Percentiles rank a stretch among this genome's conserved stretches.
Conservation (phyloP, 176 grass and related monocot species). For the Oryza longistaminata region DNA sequence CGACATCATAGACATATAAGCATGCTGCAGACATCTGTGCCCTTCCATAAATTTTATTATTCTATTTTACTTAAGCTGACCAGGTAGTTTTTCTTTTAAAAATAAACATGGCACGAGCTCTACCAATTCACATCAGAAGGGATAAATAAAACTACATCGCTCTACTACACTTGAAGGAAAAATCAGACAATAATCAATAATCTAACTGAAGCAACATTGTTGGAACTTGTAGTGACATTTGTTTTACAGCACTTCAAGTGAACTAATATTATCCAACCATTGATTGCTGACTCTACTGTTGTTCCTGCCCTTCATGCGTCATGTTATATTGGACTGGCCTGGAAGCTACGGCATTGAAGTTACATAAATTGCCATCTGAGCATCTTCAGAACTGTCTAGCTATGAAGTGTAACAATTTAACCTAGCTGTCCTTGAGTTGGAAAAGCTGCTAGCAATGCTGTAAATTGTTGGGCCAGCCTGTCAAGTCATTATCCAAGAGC, state of each 20-base stretch:
- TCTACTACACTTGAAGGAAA: not conserved
- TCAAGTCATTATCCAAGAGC: constrained; percentile 5
- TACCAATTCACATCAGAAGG: not conserved
- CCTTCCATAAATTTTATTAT: constrained; percentile 21
- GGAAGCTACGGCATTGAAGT: not conserved
- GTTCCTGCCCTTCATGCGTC: not conserved
- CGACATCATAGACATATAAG: not conserved
- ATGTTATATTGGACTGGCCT: not conserved
- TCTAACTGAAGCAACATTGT: not conserved
- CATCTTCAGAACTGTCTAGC: constrained; percentile 13
- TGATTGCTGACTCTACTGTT: constrained; percentile 10
- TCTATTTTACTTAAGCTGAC: not conserved
- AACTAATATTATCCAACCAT: constrained; percentile 4
- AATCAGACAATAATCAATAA: not conserved
- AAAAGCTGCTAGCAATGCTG: constrained; percentile 17
- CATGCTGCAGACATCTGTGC: not conserved
- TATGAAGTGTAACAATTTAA: not conserved
- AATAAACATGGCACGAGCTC: not conserved
- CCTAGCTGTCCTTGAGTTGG: not conserved
- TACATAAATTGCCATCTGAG: constrained; percentile 9
- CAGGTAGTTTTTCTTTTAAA: too few species aligned
- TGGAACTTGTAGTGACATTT: too few species aligned
- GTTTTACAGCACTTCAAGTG: not conserved
- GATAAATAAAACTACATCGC: not conserved
- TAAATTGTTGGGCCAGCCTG: constrained; percentile 10